These are phyloP conservation scores for Lentinula lateritia DNA, from an alignment of 768 basidiomycete species.

Conservation along the genomic window DNA sequence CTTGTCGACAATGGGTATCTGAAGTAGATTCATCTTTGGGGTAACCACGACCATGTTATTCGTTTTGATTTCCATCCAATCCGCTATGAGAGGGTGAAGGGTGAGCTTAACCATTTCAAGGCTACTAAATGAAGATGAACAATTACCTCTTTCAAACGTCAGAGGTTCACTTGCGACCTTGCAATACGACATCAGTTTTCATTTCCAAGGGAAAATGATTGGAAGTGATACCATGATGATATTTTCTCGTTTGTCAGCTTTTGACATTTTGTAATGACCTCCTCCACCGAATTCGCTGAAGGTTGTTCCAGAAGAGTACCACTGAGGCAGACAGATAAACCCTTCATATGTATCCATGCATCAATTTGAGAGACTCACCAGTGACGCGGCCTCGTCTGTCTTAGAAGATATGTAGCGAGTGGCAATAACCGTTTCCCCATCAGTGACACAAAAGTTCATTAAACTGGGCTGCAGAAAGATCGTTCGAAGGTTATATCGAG, in stretches of 20 bases:
- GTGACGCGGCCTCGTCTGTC: constrained; percentile 86
- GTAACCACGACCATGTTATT: constrained; percentile 96
- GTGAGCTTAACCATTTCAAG: neutral
- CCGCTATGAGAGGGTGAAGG: constrained; percentile 41
- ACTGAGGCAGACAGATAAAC: constrained; percentile 33
- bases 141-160: constrained; percentile 87
- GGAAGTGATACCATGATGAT: constrained; percentile 71
- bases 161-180: constrained; percentile 89
- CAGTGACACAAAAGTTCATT: constrained; percentile 95
- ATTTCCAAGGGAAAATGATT: constrained; percentile 9
- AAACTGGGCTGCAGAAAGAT: constrained; percentile 59
- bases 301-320: constrained; percentile 80
- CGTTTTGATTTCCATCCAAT: constrained; percentile 99
- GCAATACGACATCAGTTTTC: constrained; percentile 4
- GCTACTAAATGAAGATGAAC: neutral
- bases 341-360: neutral
- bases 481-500: neutral
- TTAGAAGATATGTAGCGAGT: constrained; percentile 93
- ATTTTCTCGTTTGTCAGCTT: constrained; percentile 91
- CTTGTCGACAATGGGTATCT: constrained; percentile 92
- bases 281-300: constrained; percentile 8
- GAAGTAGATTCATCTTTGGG: constrained; percentile 90
- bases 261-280: constrained; percentile 78
- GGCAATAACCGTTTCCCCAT: constrained; percentile 89
- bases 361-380: constrained; percentile 39